phyloP scores from a whole-genome alignment of 2,329 filamentous ascomycete genomes.

The Aspergillus piperis region DNA sequence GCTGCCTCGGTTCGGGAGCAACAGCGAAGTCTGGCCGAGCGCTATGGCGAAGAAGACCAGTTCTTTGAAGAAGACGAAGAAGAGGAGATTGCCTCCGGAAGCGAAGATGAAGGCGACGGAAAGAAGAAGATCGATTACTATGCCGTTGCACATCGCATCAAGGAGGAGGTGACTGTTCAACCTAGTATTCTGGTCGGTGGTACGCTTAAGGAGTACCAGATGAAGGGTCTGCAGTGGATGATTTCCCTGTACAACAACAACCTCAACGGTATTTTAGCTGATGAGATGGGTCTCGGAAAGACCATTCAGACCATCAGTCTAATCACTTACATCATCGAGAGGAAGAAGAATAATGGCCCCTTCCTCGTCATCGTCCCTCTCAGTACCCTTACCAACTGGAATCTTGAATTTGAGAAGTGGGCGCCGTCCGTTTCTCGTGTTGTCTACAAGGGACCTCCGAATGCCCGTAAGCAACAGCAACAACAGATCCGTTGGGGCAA shows the following conservation, averaged over 20 bases:
- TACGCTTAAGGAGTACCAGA: conserved; percentile 91
- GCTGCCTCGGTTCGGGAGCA: conserved; percentile 92
- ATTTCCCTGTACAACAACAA: conserved; percentile 99
- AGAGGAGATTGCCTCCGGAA: conserved; percentile 66
- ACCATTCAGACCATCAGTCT: conserved; percentile 98
- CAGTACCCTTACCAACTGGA: conserved; percentile 98
- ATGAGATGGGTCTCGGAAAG: conserved; percentile 99
- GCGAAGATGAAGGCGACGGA: conserved; percentile 63
- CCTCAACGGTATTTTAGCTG: conserved; percentile 95
- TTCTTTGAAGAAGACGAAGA: conserved; percentile 63
- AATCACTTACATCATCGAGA: conserved; percentile 95
- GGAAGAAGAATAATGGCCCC: conserved; percentile 86
- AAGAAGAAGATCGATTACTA: conserved; percentile 94
- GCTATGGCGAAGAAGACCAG: conserved; percentile 68
- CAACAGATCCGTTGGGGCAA: conserved; percentile 90
- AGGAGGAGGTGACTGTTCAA: conserved; percentile 85
- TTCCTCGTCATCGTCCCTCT: conserved; percentile 96
- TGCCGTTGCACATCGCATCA: conserved; percentile 91
- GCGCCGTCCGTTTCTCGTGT: conserved; percentile 82
- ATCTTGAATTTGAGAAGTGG: conserved; percentile 98
- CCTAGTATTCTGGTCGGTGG: conserved; percentile 87
- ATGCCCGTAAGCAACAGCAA: conserved; percentile 82
- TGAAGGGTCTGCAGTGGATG: conserved; percentile 99
- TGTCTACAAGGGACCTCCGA: conserved; percentile 95
- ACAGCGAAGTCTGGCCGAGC: conserved; percentile 78